Evolutionary conservation across 768 basidiomycete genomes (phyloP).

Genomic region (Russula ochroleuca): DNA sequence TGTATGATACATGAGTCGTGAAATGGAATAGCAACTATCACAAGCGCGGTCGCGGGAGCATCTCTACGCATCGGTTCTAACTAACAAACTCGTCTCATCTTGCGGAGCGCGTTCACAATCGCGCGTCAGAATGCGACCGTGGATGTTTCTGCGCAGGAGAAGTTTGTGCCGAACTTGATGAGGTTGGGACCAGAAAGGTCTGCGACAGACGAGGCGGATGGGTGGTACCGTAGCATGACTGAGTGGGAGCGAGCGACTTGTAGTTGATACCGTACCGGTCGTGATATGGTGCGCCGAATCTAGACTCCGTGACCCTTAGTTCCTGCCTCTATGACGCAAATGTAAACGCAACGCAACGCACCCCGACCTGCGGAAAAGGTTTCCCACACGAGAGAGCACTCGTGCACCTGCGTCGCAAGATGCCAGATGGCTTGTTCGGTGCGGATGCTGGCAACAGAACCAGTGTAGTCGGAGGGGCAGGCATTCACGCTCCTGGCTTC

Average conservation of each 20-base stretch:
- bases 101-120: conserved; percentile 56
- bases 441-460: no score
- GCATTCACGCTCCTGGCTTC: no score
- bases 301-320: conserved; percentile 29
- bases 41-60: conserved; percentile 9
- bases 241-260: conserved; percentile 38
- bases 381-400: conserved; percentile 84
- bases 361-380: conserved; percentile 86
- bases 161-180: conserved; percentile 89
- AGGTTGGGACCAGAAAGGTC: conserved; percentile 69
- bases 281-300: conserved; percentile 75
- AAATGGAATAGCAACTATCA: conserved; percentile 12
- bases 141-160: conserved; percentile 62
- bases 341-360: conserved; percentile 32
- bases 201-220: conserved; percentile 33
- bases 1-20: conserved; percentile 3
- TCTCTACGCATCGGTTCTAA: conserved; percentile 14
- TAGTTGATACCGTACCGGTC: conserved; percentile 97
- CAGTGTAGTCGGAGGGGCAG: no score
- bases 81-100: conserved; percentile 50
- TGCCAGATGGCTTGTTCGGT: no score
- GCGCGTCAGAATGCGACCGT: conserved; percentile 62
- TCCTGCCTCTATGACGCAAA: background rate
- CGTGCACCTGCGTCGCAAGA: no score
- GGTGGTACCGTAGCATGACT: background rate